Percentiles rank a stretch among this genome's conserved stretches.
phyloP scores from a whole-genome alignment of 345 rosid species.

The Linum tenue region DNA sequence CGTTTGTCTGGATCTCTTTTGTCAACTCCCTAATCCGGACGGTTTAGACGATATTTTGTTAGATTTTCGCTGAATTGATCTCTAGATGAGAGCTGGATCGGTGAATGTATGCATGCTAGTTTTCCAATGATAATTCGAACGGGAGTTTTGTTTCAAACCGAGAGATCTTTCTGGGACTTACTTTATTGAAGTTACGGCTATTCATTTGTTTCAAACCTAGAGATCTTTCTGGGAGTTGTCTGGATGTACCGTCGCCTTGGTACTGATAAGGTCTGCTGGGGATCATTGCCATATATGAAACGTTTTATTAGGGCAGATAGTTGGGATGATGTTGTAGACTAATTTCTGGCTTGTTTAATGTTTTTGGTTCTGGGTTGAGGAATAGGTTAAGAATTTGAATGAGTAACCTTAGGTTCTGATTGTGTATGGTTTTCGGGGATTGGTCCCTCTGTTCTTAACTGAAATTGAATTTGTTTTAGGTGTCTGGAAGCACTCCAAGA shows the following conservation, averaged over 20 bases:
- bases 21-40: neutral
- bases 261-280: neutral
- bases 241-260: too few species aligned
- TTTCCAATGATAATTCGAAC: neutral
- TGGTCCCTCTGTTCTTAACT: neutral
- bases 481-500: slow-evolving; percentile 69
- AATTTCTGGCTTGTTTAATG: neutral
- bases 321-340: neutral
- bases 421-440: neutral
- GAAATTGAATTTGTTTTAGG: slow-evolving; percentile 27
- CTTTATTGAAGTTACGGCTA: too few species aligned
- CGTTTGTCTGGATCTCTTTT: neutral
- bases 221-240: too few species aligned
- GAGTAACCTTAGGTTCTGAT: neutral
- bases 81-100: neutral
- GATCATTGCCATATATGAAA: neutral
- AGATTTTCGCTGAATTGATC: neutral
- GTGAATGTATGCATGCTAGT: neutral
- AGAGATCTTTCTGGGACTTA: too few species aligned
- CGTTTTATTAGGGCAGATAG: too few species aligned
- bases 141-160: neutral
- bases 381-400: neutral
- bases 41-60: neutral
- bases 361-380: neutral
- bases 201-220: too few species aligned